Conservation (phyloP, 2,329 filamentous ascomycete species). For the Monosporascus sp. region DNA sequence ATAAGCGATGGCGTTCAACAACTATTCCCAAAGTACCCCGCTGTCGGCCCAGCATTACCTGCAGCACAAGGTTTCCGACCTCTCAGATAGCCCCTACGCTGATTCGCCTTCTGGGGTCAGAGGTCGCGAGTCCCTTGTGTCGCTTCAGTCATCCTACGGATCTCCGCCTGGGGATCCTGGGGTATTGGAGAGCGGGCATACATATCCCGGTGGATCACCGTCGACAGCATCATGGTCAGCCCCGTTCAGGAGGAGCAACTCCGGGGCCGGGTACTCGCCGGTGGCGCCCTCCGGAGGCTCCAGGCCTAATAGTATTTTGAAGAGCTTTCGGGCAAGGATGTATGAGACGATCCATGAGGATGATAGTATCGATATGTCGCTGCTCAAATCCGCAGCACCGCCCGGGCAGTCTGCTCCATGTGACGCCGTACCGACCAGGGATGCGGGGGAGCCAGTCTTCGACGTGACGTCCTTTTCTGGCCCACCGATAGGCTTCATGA, state of each 20-base stretch:
- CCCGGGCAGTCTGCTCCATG: conserved; percentile 29
- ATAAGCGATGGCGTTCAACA: conserved; percentile 20
- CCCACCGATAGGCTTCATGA: conserved; percentile 36
- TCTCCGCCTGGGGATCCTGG: conserved; percentile 9
- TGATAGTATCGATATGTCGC: conserved; percentile 27
- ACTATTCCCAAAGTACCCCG: conserved; percentile 10
- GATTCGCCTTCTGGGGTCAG: conserved; percentile 10
- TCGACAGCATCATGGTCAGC: conserved; percentile 16
- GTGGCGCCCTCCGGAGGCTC: conserved; percentile 7
- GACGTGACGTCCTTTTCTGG: conserved; percentile 44
- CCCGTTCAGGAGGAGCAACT: conserved; percentile 10
- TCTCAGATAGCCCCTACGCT: conserved; percentile 22
- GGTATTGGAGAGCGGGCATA: conserved; percentile 7
- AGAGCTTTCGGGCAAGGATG: conserved; percentile 17
- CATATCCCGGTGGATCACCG: conserved; percentile 12
- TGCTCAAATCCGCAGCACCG: conserved; percentile 22
- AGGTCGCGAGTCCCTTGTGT: conserved; percentile 27
- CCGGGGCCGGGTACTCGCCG: conserved; percentile 18
- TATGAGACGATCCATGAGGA: conserved; percentile 26
- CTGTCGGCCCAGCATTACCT: conserved; percentile 10
- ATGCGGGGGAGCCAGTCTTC: conserved; percentile 30
- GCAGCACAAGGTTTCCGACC: conserved; percentile 24
- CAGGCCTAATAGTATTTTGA: conserved; percentile 16
- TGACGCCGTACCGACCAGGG: conserved; percentile 19
- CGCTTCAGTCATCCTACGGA: conserved; percentile 23